Base-by-base conservation (phyloP, 257 asterid genomes). In the Haberlea rhodopensis region DNA sequence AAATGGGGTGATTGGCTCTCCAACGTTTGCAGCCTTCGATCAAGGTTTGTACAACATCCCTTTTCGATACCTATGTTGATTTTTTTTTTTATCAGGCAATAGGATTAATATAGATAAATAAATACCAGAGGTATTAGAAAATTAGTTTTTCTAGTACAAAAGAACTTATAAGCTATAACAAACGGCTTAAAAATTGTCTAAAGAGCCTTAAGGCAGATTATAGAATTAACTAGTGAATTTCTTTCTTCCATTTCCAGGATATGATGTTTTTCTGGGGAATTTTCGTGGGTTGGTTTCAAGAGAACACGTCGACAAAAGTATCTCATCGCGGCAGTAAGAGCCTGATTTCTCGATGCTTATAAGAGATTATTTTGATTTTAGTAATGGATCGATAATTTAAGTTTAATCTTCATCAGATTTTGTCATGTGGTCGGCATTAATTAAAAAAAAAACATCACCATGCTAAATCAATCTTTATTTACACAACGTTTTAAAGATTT, bases 11-110 rank as follows among this genome's bases (percentile, higher is more conserved):
- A 92, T 90, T 68, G 99, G 99, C 62, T 94, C 99, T 66, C 99
- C 99, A 69, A 97, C 99, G 69, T 94, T 94, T 84, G 99, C 99
- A 24, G 99, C 99, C 67, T 94, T 75, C 52, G 97, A 94, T 85
- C 97, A 94, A 86, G 99, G 99, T 94, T 78, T 54, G 79, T 66
- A 56, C 57, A 45, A 4, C 43, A 63, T 54, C 59, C 5, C 53
- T 11, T 65, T 24, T 55, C 29, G 53, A 20, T 67, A 24, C 46
- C 15, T 10, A 31, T 5, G 37, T 20, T 2, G 19, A 21, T n/a
- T n/a, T n/a, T n/a, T n/a, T n/a, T n/a, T n/a, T n/a, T n/a, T n/a
- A n/a, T n/a, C n/a, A n/a, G n/a, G n/a, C n/a, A n/a, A n/a, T n/a
- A n/a, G n/a, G n/a, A n/a, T n/a, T n/a, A n/a, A n/a, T n/a, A n/a